Evolutionary conservation across 768 basidiomycete genomes (phyloP), one percentile per base, ranked within the genome.

Genomic region (Suillus fuscotomentosus): DNA sequence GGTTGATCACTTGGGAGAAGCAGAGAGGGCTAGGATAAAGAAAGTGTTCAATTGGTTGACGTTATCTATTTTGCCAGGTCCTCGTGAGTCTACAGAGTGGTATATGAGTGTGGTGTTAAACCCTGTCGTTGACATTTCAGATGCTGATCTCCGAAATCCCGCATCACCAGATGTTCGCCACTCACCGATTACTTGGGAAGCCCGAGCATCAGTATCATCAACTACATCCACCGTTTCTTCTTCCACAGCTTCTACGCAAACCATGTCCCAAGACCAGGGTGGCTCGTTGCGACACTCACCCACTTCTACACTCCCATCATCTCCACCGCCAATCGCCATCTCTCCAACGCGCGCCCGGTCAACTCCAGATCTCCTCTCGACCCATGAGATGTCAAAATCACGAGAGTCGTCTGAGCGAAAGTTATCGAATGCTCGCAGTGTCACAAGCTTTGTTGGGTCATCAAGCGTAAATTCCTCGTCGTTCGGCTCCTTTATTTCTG

Each of bases 41-140:
- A 83, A 83, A 55, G 84, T 85, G 0, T 92, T 95, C 72, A 84
- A 86, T 47, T 95, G 85, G 80, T 73, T 95, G n/a, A 73, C 94
- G 64, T 85, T 84, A 71, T 84, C 87, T 5, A 84, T 91, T 27
- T 76, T 85, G 60, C 83, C 85, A 50, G 79, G 83, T 62, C 70
- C 76, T 14, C 73, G 75, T 76, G 67, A 68, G 80, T 75, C n/a
- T 43, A 34, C 55, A 14, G 5, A 41, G 41, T 59, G 41, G 41
- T 34, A 31, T 24, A 27, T 39, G 47, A 31, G 17, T 56, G 47
- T n/a, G 65, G 38, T 17, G 36, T 61, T 67, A 62, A 63, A 72
- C 65, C 54, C 62, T 61, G 56, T 71, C 74, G 34, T 34, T 54
- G 11, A n/a, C 20, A 31, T n/a, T 64, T 72, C 68, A 68, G 83